phyloP scores from a whole-genome alignment of 176 grass and related monocot species.

The Cenchrus purpureus region DNA sequence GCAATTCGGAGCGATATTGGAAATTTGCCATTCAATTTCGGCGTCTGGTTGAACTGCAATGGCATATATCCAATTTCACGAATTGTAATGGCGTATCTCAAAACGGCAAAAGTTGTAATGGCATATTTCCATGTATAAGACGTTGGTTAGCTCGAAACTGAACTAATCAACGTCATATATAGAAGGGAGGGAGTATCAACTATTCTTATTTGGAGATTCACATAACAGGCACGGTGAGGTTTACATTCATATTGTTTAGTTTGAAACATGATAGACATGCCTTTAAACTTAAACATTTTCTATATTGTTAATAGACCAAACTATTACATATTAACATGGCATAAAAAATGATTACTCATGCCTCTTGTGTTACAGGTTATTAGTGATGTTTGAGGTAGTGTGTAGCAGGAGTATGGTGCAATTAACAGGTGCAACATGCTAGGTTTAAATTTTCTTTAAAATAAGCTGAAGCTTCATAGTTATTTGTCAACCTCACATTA shows the following conservation, averaged over 20 bases:
- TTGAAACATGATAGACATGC: neutral
- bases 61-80: too few species aligned
- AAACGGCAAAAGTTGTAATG: too few species aligned
- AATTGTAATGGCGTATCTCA: too few species aligned
- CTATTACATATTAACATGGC: neutral
- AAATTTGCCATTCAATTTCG: too few species aligned
- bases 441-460: neutral
- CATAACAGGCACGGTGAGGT: neutral
- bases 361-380: neutral
- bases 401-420: neutral
- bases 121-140: too few species aligned
- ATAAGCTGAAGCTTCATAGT: neutral
- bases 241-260: neutral
- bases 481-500: neutral
- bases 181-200: too few species aligned
- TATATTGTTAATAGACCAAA: neutral
- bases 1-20: too few species aligned
- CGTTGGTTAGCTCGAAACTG: too few species aligned
- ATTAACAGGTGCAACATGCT: conserved; percentile 11
- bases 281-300: neutral
- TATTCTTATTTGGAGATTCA: conserved; percentile 8
- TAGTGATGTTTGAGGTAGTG: neutral
- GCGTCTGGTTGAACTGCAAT: too few species aligned
- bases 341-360: neutral
- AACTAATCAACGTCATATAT: too few species aligned